These are phyloP conservation scores for Teunomyces aglyptinius DNA, from an alignment of 805 yeast species.

Conservation along the genomic window DNA sequence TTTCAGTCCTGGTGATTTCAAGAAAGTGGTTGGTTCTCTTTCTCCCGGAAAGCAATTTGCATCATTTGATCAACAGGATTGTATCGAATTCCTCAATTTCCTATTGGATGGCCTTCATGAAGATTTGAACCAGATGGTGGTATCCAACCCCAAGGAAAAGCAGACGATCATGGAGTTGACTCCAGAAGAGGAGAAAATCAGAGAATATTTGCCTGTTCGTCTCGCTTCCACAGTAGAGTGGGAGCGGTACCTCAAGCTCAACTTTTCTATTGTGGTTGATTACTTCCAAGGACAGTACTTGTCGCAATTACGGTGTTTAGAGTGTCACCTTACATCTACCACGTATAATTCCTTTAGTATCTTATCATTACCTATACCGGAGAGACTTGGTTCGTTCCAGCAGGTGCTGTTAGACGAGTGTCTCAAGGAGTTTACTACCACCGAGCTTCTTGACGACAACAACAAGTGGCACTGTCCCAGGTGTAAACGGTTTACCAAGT, in stretches of 20 bases:
- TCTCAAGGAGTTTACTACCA: conserved; percentile 70
- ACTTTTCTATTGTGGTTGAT: conserved; percentile 77
- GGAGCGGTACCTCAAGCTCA: conserved; percentile 80
- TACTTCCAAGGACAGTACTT: conserved; percentile 86
- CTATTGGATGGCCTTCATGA: conserved; percentile 77
- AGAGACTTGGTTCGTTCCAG: conserved; percentile 26
- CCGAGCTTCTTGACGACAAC: conserved; percentile 71
- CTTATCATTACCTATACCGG: conserved; percentile 77
- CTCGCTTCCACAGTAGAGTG: conserved; percentile 87
- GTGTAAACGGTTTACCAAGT: conserved; percentile 61
- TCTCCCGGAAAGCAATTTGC: conserved; percentile 59
- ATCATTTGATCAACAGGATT: conserved; percentile 77
- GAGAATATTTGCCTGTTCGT: conserved; percentile 74
- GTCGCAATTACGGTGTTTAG: conserved; percentile 71
- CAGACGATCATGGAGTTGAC: conserved; percentile 45
- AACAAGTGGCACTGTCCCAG: conserved; percentile 83
- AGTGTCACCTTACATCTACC: conserved; percentile 75
- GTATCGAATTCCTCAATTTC: conserved; percentile 77
- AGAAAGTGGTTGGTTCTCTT: conserved; percentile 63
- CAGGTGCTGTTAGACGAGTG: conserved; percentile 55
- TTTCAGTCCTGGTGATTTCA: conserved; percentile 63
- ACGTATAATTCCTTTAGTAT: conserved; percentile 83
- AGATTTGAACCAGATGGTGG: conserved; percentile 68
- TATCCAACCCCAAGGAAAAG: conserved; percentile 29
- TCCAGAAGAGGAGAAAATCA: conserved; percentile 61